Evolutionary conservation across 2,329 filamentous ascomycete genomes (phyloP).

Genomic region (Cladosporium sp.): DNA sequence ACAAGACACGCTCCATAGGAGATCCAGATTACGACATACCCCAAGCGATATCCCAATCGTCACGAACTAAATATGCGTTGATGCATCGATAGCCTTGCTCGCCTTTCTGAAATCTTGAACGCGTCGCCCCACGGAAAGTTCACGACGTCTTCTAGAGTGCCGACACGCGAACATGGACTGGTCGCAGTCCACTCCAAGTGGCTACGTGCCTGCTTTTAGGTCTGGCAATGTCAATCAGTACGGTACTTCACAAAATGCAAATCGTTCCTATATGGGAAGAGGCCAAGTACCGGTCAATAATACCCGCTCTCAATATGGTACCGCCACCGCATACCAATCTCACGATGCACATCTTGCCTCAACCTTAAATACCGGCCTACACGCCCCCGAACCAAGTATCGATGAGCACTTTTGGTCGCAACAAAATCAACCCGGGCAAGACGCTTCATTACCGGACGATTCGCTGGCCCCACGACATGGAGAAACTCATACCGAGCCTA

Average conservation of each 20-base stretch:
- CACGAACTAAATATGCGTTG: no score
- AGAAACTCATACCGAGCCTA: background rate
- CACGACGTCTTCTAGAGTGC: background rate
- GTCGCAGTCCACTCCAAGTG: background rate
- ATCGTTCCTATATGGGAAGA: background rate
- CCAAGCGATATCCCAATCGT: no score
- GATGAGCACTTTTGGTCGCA: background rate
- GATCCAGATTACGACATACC: no score
- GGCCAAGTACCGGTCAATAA: background rate
- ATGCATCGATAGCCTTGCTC: no score
- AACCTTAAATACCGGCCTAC: background rate
- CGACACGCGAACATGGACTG: conserved; percentile 9
- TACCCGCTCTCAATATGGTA: background rate
- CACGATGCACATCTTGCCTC: background rate
- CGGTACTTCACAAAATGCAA: background rate
- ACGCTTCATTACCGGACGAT: background rate
- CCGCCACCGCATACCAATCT: background rate
- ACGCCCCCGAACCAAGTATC: background rate
- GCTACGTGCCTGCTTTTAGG: background rate
- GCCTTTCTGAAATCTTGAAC: no score
- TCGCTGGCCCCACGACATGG: background rate
- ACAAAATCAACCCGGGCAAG: background rate
- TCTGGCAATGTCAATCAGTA: background rate
- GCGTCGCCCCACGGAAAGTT: background rate
- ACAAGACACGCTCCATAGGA: no score